These are phyloP conservation scores for Phytophthora citricola DNA, from an alignment of 352 stramenopile species.

Conservation along the genomic window DNA sequence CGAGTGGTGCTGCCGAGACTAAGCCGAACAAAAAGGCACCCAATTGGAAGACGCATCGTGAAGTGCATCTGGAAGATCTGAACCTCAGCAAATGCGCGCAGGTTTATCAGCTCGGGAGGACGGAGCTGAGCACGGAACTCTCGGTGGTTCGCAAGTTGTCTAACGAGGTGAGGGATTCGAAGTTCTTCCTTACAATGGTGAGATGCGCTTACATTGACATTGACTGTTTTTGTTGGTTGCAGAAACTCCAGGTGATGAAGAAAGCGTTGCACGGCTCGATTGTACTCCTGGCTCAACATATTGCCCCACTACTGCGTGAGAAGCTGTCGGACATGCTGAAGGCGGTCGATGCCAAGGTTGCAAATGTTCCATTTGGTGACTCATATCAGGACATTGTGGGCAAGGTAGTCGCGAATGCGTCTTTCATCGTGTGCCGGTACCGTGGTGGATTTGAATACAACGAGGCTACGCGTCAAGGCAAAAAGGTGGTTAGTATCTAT, in stretches of 20 bases:
- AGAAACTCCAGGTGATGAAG: conserved; percentile 67
- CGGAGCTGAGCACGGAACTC: conserved; percentile 50
- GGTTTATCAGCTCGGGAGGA: conserved; percentile 53
- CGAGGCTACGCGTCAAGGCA: conserved; percentile 70
- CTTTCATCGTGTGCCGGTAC: conserved; percentile 85
- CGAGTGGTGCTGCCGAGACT: conserved; percentile 11
- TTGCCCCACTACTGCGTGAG: conserved; percentile 66
- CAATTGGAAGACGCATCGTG: conserved; percentile 60
- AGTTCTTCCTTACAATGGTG: not conserved
- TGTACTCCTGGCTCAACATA: conserved; percentile 80
- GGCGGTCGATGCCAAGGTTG: conserved; percentile 76
- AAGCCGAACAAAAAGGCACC: conserved; percentile 22
- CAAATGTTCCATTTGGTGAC: conserved; percentile 72
- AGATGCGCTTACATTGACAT: conserved; percentile 4
- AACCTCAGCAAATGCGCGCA: conserved; percentile 46
- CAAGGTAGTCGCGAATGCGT: conserved; percentile 82
- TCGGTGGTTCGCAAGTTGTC: conserved; percentile 57
- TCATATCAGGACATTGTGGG: conserved; percentile 80
- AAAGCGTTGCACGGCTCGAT: conserved; percentile 60
- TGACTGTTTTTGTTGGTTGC: conserved; percentile 4
- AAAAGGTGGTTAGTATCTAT: conserved; percentile 82
- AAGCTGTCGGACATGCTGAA: conserved; percentile 75
- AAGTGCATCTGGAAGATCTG: conserved; percentile 60
- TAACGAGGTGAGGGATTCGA: conserved; percentile 39
- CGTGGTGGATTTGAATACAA: conserved; percentile 84